Evolutionary conservation across 2,329 filamentous ascomycete genomes (phyloP), one percentile per base, ranked within the genome.

Genomic region (Neonectria sp.): DNA sequence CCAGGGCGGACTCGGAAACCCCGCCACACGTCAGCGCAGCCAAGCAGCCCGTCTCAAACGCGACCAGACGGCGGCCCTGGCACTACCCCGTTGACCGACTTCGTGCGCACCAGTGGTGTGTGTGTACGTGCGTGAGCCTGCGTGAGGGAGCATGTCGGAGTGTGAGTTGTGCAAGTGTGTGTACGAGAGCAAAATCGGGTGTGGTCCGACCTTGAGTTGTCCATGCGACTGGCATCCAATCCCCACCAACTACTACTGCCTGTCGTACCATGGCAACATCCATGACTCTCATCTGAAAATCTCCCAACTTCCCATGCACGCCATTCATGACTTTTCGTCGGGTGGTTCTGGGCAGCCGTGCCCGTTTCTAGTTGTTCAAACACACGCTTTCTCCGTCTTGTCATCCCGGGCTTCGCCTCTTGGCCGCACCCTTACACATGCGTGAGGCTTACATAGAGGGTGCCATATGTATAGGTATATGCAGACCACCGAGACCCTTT

Each of bases 221-320:
- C 58, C 29, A 63, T 51, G 55, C 25, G 43, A 65, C 43, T 67
- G 59, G 43, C 45, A 63, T 56, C 27, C 57, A 63, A 60, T 66
- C 59, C 46, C 52, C 60, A 55, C 8, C 33, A n/a, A 57, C 48
- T 51, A 63, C 55, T 51, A 46, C 29, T 51, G 37, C 29, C 48
- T 35, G 43, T 73, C 73, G 53, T 74, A 68, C 67, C 71, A 71
- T 55, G 48, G 57, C 40, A 29, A 24, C 48, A 63, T 66, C 57
- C 48, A 61, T 45, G 33, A 40, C 48, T 60, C 37, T 45, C 31
- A 56, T 43, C 40, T 53, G 21, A 66, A 29, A 48, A 55, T 43
- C 51, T 55, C 57, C 31, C 31, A 37, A 29, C 21, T 35, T 31
- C 33, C 58, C 33, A 53, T 53, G 55, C 60, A 58, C 56, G 55